Evolutionary conservation across 176 grass and related monocot genomes (phyloP).

Genomic region (Avena sativa): DNA sequence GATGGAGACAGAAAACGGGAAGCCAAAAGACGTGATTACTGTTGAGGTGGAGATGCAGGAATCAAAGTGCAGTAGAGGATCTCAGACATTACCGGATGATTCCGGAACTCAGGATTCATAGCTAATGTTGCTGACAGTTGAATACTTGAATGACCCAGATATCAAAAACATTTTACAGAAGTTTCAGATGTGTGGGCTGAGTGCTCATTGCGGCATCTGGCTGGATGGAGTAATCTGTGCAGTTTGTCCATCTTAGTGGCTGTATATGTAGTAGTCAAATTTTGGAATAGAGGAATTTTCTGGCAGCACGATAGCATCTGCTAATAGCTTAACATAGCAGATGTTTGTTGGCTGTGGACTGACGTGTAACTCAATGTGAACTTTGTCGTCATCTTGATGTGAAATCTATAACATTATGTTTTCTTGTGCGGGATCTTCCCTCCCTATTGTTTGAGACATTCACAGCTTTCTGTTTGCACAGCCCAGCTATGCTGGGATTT

Average conservation of each 20-base stretch:
- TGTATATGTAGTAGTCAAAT: conserved; percentile 23
- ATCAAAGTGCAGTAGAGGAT: conserved; percentile 52
- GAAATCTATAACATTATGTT: background rate
- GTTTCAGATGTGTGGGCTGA: background rate
- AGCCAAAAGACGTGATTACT: conserved; percentile 43
- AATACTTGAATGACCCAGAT: background rate
- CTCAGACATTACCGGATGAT: conserved; percentile 42
- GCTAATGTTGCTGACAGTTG: conserved; percentile 23
- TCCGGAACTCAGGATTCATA: conserved; percentile 47
- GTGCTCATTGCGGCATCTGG: background rate
- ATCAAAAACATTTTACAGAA: background rate
- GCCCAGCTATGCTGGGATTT: background rate
- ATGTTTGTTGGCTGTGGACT: conserved; percentile 13
- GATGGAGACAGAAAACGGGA: conserved; percentile 57
- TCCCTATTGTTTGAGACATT: background rate
- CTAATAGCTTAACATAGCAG: background rate
- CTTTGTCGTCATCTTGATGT: conserved; percentile 7
- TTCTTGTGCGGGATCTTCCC: background rate
- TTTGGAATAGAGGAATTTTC: background rate
- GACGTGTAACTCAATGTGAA: conserved; percentile 20
- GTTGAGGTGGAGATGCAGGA: conserved; percentile 95
- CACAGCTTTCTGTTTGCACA: background rate
- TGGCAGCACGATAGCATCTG: conserved; percentile 1
- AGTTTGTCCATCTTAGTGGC: background rate
- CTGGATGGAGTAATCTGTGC: background rate